These are phyloP conservation scores for Limonium bicolor DNA, from an alignment of 148 eudicot genomes.

Conservation along the genomic window DNA sequence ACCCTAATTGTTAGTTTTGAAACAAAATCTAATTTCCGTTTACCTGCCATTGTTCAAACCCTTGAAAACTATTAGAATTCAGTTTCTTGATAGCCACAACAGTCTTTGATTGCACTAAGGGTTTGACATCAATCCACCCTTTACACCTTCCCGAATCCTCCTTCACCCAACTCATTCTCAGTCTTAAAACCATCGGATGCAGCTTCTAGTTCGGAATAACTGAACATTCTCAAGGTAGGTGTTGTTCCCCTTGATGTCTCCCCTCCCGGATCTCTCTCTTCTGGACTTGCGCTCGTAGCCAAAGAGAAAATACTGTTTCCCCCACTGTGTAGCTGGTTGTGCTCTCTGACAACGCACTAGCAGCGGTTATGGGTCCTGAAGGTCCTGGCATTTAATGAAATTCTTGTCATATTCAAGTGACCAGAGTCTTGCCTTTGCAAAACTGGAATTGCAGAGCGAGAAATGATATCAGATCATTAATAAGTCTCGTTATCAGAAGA, in stretches of 20 bases:
- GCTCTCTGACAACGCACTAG: slow-evolving; percentile 24
- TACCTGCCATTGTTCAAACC: slow-evolving; percentile 71
- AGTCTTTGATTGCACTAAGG: slow-evolving; percentile 25
- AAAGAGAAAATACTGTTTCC: slow-evolving; percentile 24
- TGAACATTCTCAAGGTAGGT: slow-evolving; percentile 42
- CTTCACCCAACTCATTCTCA: slow-evolving; percentile 48
- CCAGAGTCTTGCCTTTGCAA: no score
- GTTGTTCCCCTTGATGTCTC: slow-evolving; percentile 32
- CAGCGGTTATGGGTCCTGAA: slow-evolving; percentile 12
- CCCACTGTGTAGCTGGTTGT: slow-evolving; percentile 35
- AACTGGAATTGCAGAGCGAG: no score
- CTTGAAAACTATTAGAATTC: slow-evolving; percentile 60
- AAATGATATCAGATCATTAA: no score
- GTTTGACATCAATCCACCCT: slow-evolving; percentile 63
- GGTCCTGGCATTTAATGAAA: slow-evolving; percentile 1
- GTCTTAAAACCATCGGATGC: slow-evolving; percentile 50
- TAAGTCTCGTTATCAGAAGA: no score
- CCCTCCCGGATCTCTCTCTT: slow-evolving; percentile 12
- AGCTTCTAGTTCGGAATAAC: slow-evolving; percentile 40
- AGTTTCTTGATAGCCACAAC: slow-evolving; percentile 75
- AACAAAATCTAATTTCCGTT: not conserved
- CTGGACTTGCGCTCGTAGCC: slow-evolving; percentile 11
- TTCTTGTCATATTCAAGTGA: no score
- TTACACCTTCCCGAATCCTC: slow-evolving; percentile 82
- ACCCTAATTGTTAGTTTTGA: not conserved